Conservation (phyloP, 1,284 basidiomycete species). For the Ganoderma boninense region DNA sequence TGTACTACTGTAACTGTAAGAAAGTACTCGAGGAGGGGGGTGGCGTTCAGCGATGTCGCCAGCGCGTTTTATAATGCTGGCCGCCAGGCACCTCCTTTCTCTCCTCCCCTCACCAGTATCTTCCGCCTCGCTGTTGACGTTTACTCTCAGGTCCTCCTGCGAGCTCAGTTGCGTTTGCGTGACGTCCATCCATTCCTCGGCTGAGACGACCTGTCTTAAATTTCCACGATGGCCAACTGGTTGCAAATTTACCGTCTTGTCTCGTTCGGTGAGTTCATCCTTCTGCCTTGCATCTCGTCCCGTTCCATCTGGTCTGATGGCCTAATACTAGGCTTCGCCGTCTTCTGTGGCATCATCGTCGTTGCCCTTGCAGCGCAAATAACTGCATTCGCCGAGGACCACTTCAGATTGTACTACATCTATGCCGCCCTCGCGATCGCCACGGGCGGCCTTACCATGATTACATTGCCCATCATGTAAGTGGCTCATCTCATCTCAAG, state of each 20-base stretch:
- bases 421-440: conserved; percentile 36
- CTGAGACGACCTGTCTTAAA: background rate
- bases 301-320: background rate
- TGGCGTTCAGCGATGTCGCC: background rate
- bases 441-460: conserved; percentile 31
- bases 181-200: background rate
- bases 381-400: conserved; percentile 25
- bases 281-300: background rate
- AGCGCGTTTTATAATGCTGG: conserved; percentile 1
- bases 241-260: conserved; percentile 24
- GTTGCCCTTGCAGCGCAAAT: conserved; percentile 33
- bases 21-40: background rate
- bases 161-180: background rate
- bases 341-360: conserved; percentile 32
- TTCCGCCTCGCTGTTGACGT: background rate
- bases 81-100: background rate
- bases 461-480: conserved; percentile 37
- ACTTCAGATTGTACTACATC: conserved; percentile 25
- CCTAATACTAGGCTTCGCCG: conserved; percentile 15
- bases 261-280: conserved; percentile 18
- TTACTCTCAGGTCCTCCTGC: background rate
- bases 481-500: background rate
- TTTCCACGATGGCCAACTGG: conserved; percentile 18
- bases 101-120: background rate
- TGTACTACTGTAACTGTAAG: no score